These are phyloP conservation scores for Apiospora rasikravindrae DNA, from an alignment of 2,329 filamentous ascomycete species.

Conservation along the genomic window DNA sequence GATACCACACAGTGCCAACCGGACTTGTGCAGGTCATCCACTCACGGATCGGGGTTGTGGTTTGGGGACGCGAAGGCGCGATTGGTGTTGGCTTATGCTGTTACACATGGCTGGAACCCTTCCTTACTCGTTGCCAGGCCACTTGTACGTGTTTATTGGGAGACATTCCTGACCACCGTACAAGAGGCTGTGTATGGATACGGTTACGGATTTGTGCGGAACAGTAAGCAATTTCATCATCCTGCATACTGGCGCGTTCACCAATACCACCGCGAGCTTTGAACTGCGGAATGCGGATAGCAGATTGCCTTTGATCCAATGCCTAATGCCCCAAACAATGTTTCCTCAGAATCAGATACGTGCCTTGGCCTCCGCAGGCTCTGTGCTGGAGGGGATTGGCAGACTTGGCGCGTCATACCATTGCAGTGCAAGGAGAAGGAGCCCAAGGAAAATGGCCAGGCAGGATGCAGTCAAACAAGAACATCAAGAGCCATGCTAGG, in stretches of 20 bases:
- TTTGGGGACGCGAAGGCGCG: neutral
- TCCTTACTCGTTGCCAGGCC: neutral
- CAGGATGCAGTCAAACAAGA: neutral
- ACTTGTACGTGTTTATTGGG: neutral
- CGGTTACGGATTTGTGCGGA: neutral
- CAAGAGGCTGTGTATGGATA: neutral
- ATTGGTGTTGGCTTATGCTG: neutral
- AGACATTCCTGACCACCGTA: conserved; percentile 11
- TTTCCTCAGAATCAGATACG: neutral
- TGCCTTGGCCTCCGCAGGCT: neutral
- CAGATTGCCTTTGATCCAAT: neutral
- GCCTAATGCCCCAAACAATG: neutral
- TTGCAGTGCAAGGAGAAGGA: neutral
- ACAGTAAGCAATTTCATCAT: conserved; percentile 12
- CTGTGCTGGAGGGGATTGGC: neutral
- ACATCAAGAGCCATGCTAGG: neutral
- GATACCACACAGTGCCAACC: conserved; percentile 9
- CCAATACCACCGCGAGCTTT: neutral
- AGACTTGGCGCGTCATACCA: conserved; percentile 2
- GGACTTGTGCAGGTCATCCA: neutral
- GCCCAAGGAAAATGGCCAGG: neutral
- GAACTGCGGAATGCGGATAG: neutral
- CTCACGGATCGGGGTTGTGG: neutral
- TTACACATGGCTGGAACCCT: neutral
- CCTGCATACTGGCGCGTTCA: neutral